Conservation (phyloP, 1,139 yeast genomes). For the Candida buenavistaensis region DNA sequence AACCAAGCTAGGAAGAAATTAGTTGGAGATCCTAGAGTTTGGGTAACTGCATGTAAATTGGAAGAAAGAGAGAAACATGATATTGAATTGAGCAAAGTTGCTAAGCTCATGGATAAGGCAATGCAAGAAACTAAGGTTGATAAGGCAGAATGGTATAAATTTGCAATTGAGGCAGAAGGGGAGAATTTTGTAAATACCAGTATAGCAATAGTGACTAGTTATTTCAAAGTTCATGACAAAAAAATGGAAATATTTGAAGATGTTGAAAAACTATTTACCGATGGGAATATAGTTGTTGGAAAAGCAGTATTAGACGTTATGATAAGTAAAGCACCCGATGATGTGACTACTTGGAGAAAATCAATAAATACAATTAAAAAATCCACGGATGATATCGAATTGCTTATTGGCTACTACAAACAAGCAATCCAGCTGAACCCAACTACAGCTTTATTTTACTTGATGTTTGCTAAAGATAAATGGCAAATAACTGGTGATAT, state of each 20-base stretch:
- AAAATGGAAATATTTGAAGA: conserved; percentile 18
- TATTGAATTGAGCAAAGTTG: conserved; percentile 35
- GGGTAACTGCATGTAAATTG: conserved; percentile 71
- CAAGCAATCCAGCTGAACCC: conserved; percentile 52
- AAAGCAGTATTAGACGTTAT: conserved; percentile 49
- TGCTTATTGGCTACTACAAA: conserved; percentile 49
- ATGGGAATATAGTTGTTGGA: conserved; percentile 36
- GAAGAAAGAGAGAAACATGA: conserved; percentile 56
- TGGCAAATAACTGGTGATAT: conserved; percentile 52
- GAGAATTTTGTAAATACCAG: conserved; percentile 39
- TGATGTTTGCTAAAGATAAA: conserved; percentile 73
- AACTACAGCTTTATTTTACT: conserved; percentile 48
- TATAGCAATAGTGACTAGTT: conserved; percentile 34
- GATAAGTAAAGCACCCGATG: conserved; percentile 47
- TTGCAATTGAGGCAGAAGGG: conserved; percentile 37
- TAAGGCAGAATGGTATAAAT: conserved; percentile 39
- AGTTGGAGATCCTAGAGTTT: conserved; percentile 53
- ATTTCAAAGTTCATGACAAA: conserved; percentile 13
- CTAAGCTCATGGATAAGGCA: conserved; percentile 53
- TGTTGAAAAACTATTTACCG: conserved; percentile 36
- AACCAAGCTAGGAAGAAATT: conserved; percentile 60
- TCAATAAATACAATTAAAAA: conserved; percentile 48
- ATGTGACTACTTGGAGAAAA: conserved; percentile 55
- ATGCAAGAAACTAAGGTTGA: conserved; percentile 31
- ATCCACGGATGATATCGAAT: conserved; percentile 21